Evolutionary conservation across 2,329 filamentous ascomycete species (phyloP).

Genomic region (Acrocalymma vagum): DNA sequence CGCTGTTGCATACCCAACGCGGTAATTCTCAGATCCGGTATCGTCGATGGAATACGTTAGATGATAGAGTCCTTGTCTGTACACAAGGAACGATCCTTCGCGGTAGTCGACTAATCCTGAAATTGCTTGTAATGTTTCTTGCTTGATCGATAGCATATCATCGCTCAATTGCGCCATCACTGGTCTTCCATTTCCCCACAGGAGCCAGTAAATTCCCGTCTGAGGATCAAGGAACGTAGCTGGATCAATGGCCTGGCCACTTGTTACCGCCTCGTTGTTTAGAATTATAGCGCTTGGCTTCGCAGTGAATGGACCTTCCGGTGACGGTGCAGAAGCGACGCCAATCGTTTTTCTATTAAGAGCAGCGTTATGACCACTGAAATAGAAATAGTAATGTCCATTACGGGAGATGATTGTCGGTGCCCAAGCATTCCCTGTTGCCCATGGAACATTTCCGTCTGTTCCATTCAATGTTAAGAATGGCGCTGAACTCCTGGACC

Average conservation of each 20-base stretch:
- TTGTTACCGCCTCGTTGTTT: slow-evolving; percentile 13
- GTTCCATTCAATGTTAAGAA: slow-evolving; percentile 17
- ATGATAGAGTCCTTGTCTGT: slow-evolving; percentile 11
- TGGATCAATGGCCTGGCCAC: slow-evolving; percentile 13
- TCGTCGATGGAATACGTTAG: slow-evolving; percentile 17
- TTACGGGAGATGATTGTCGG: slow-evolving; percentile 11
- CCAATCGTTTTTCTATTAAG: slow-evolving; percentile 16
- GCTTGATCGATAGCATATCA: slow-evolving; percentile 8
- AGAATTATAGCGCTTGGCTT: slow-evolving; percentile 14
- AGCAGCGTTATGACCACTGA: slow-evolving; percentile 14
- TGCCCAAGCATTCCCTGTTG: slow-evolving; percentile 13
- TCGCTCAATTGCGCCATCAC: too few relatives aligned
- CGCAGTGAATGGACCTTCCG: slow-evolving; percentile 15
- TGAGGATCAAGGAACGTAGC: slow-evolving; percentile 11
- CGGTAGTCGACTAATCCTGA: slow-evolving; percentile 11
- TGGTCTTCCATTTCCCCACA: slow-evolving; percentile 14
- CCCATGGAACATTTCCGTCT: slow-evolving; percentile 15
- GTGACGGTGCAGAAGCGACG: slow-evolving; percentile 9
- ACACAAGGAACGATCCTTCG: slow-evolving; percentile 12
- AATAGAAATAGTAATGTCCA: slow-evolving; percentile 17
- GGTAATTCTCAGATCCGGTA: slow-evolving; percentile 13
- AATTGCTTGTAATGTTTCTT: slow-evolving; percentile 1
- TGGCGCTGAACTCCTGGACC: slow-evolving; percentile 8
- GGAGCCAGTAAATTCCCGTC: slow-evolving; percentile 12
- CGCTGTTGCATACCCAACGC: slow-evolving; percentile 13